These are phyloP conservation scores for Geum urbanum DNA, from an alignment of 306 rosid genomes.

Conservation along the genomic window DNA sequence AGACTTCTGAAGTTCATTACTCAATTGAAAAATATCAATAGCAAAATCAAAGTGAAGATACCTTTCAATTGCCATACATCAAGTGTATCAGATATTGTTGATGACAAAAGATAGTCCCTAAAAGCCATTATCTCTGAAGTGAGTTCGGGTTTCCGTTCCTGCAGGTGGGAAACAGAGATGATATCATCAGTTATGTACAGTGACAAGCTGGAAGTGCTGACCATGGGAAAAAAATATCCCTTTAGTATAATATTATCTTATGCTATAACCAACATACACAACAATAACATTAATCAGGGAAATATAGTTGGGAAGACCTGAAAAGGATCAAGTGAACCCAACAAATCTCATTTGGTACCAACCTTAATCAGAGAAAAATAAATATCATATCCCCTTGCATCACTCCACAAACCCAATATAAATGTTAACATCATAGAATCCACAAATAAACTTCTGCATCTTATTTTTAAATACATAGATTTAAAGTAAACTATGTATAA, in stretches of 20 bases:
- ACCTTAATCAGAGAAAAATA: background rate
- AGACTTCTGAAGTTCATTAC: background rate
- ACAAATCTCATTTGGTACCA: background rate
- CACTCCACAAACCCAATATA: background rate
- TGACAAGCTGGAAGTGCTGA: background rate
- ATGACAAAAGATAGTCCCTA: slow-evolving; percentile 85
- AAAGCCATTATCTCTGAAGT: slow-evolving; percentile 88
- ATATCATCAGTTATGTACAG: background rate
- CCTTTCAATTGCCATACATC: slow-evolving; percentile 99
- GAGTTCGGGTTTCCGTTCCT: slow-evolving; percentile 90
- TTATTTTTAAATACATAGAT: background rate
- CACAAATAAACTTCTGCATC: background rate
- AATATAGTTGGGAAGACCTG: background rate
- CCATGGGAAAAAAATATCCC: background rate
- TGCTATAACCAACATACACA: background rate
- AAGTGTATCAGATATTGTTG: slow-evolving; percentile 86
- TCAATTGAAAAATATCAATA: background rate
- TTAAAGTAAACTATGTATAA: background rate
- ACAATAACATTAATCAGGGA: background rate
- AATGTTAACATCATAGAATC: background rate
- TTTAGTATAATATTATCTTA: background rate
- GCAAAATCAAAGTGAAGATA: slow-evolving; percentile 29
- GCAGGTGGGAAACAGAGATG: slow-evolving; percentile 24
- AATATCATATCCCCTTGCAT: background rate
- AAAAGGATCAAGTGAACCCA: background rate